phyloP scores from a whole-genome alignment of 2,329 filamentous ascomycete species.

The Bipolaris gigantea region DNA sequence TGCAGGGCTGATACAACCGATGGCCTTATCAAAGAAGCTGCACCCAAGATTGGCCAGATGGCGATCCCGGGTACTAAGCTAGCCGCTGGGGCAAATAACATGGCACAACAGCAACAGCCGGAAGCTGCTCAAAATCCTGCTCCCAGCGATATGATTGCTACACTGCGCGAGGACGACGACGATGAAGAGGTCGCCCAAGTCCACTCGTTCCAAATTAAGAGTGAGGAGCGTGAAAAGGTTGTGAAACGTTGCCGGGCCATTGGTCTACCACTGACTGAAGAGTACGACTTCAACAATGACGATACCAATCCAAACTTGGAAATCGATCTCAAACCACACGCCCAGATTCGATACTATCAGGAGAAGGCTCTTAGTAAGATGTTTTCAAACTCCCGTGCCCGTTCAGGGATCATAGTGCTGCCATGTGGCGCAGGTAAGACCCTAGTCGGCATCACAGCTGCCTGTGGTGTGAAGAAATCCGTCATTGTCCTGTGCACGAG shows the following conservation, averaged over 20 bases:
- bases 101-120: constrained; percentile 48
- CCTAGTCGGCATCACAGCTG: constrained; percentile 95
- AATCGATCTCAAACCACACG: constrained; percentile 86
- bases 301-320: constrained; percentile 86
- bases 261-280: constrained; percentile 84
- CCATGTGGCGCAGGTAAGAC: constrained; percentile 98
- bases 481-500: constrained; percentile 94
- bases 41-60: constrained; percentile 81
- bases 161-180: constrained; percentile 68
- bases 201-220: constrained; percentile 88
- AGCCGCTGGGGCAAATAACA: constrained; percentile 81
- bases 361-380: constrained; percentile 98
- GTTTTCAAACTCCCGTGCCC: constrained; percentile 97
- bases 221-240: constrained; percentile 79
- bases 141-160: constrained; percentile 66
- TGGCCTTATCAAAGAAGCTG: constrained; percentile 75
- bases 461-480: constrained; percentile 96
- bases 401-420: constrained; percentile 95
- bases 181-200: constrained; percentile 87
- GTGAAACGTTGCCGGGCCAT: constrained; percentile 88
- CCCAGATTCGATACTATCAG: constrained; percentile 91
- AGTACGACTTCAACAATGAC: constrained; percentile 96
- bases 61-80: constrained; percentile 95
- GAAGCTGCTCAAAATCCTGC: constrained; percentile 31
- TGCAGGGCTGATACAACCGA: constrained; percentile 74